phyloP scores from a whole-genome alignment of 305 asterid species.

The Stenogyne calaminthoides region DNA sequence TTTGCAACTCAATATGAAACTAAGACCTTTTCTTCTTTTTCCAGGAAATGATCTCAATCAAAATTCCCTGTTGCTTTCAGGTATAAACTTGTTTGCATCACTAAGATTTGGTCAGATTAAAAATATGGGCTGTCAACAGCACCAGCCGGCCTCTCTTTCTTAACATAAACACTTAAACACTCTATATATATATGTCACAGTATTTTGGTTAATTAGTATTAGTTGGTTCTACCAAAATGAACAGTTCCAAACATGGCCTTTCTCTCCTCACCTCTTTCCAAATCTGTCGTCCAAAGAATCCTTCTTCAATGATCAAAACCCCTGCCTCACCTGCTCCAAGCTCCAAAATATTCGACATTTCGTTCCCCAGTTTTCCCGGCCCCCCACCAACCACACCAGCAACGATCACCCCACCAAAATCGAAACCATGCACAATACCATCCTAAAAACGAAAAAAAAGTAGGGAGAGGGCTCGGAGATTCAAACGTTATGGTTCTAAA shows the following conservation, averaged over 20 bases:
- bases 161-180: not conserved
- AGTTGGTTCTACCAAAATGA: conserved; percentile 36
- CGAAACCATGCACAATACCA: not conserved
- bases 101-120: conserved; percentile 42
- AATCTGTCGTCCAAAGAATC: conserved; percentile 57
- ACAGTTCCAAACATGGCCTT: conserved; percentile 47
- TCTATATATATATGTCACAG: not conserved
- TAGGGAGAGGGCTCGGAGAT: conserved; percentile 22
- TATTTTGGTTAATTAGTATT: not conserved
- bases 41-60: conserved; percentile 30
- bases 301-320: conserved; percentile 40
- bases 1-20: too few relatives aligned
- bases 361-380: conserved; percentile 47
- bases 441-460: not conserved
- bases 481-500: conserved; percentile 33
- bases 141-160: conserved; percentile 29
- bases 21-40: conserved; percentile 32
- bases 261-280: conserved; percentile 53
- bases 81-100: conserved; percentile 36
- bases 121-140: too few relatives aligned
- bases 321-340: conserved; percentile 36
- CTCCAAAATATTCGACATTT: conserved; percentile 40
- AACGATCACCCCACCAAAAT: conserved; percentile 26
- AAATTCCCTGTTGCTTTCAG: conserved; percentile 50
- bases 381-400: conserved; percentile 69